Percentiles rank a stretch among this genome's conserved stretches.
These are phyloP conservation scores for Sarocladium kiliense DNA, from an alignment of 2,329 filamentous ascomycete genomes.

Conservation along the genomic window DNA sequence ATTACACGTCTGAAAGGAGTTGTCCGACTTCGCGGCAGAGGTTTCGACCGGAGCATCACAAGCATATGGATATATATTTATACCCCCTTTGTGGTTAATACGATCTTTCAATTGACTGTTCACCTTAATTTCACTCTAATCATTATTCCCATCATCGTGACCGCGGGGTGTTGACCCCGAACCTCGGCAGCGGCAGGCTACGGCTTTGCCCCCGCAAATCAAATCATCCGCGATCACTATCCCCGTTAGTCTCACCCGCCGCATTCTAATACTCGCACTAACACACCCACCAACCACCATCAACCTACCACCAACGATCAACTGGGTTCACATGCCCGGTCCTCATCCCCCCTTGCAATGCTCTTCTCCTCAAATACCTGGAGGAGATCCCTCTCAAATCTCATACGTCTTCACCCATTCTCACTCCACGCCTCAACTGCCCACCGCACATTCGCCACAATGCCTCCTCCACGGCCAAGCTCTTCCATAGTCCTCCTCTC, in stretches of 20 bases:
- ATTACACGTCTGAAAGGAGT: no score
- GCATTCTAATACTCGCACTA: neutral
- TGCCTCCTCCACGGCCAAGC: conserved; percentile 50
- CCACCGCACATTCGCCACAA: conserved; percentile 11
- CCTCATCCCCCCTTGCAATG: neutral
- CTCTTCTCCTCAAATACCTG: neutral
- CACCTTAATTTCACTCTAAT: neutral
- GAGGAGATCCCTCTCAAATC: neutral
- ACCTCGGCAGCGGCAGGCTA: neutral
- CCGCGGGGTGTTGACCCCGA: neutral
- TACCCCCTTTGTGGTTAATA: neutral
- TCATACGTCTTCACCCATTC: neutral
- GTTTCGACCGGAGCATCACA: neutral
- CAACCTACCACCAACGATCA: neutral
- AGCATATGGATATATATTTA: neutral
- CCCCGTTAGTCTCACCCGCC: neutral
- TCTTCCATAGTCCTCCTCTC: conserved; percentile 82
- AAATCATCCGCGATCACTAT: neutral
- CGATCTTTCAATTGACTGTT: neutral
- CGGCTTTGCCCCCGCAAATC: conserved; percentile 3
- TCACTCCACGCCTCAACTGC: neutral
- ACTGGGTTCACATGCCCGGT: neutral
- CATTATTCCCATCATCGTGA: neutral
- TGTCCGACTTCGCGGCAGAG: no score
- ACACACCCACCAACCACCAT: neutral